A percentile compares a stretch with the other conserved stretches of the same genome.
These are phyloP conservation scores for Sequoia sempervirens DNA, from an alignment of 75 land plant species.

Conservation along the genomic window DNA sequence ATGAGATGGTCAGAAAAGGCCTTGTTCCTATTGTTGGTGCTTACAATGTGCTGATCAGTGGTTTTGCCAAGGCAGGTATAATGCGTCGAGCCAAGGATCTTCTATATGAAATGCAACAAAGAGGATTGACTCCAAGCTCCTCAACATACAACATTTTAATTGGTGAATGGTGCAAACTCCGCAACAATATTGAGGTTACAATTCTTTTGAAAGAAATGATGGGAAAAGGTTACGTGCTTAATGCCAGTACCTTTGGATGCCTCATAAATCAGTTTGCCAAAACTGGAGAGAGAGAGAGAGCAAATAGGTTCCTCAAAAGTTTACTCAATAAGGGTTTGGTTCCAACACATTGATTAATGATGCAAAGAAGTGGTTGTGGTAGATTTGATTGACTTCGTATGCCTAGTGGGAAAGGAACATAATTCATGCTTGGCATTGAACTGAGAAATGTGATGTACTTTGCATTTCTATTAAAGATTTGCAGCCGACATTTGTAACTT, in stretches of 20 bases:
- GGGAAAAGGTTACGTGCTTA: conserved; percentile 33
- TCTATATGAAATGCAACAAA: conserved; percentile 54
- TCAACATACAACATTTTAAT: conserved; percentile 74
- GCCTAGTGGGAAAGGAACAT: neutral
- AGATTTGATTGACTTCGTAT: neutral
- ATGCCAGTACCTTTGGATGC: conserved; percentile 27
- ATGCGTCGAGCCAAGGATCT: conserved; percentile 61
- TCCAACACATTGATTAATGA: neutral
- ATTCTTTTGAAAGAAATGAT: conserved; percentile 40
- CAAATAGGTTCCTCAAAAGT: conserved; percentile 23
- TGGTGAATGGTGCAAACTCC: conserved; percentile 65
- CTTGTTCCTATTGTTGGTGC: conserved; percentile 62
- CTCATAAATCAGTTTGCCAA: conserved; percentile 34
- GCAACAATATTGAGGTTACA: conserved; percentile 32
- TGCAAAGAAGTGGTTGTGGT: neutral
- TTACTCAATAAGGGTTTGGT: conserved; percentile 12
- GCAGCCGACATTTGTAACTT: neutral
- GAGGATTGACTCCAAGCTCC: conserved; percentile 51
- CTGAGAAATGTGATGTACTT: neutral
- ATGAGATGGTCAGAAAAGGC: conserved; percentile 63
- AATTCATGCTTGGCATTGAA: neutral
- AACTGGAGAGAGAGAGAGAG: conserved; percentile 29
- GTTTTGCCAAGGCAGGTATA: conserved; percentile 53
- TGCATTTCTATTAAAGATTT: neutral
- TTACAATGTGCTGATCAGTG: conserved; percentile 70